phyloP scores from a whole-genome alignment of 2,329 filamentous ascomycete species.

The Scytalidium lignicola region DNA sequence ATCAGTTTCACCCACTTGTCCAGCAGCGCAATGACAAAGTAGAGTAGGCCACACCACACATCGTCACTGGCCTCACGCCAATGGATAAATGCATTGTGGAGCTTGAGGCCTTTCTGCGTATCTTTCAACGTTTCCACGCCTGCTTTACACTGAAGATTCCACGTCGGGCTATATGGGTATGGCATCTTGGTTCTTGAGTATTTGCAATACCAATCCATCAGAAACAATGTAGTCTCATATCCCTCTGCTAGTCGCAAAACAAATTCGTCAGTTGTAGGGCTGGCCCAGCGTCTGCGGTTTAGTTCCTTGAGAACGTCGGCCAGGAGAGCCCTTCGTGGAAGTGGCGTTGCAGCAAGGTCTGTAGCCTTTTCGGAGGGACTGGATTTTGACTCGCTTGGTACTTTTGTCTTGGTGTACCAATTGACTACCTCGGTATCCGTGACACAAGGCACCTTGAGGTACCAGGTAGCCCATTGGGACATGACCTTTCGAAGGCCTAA shows the following conservation, averaged over 20 bases:
- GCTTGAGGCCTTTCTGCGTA: slow-evolving; percentile 26
- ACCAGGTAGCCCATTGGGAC: slow-evolving; percentile 56
- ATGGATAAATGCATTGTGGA: slow-evolving; percentile 28
- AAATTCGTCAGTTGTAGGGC: slow-evolving; percentile 37
- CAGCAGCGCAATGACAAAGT: slow-evolving; percentile 28
- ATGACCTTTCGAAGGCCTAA: slow-evolving; percentile 46
- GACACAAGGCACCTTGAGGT: slow-evolving; percentile 44
- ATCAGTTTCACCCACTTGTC: slow-evolving; percentile 28
- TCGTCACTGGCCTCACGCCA: slow-evolving; percentile 27
- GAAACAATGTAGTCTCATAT: slow-evolving; percentile 32
- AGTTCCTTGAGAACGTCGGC: too few species aligned
- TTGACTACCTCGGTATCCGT: slow-evolving; percentile 40
- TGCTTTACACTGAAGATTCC: slow-evolving; percentile 28
- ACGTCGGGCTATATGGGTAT: slow-evolving; percentile 26
- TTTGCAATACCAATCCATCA: slow-evolving; percentile 27
- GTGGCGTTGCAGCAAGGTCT: slow-evolving; percentile 35
- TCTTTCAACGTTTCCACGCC: slow-evolving; percentile 25
- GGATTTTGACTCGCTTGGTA: too few species aligned
- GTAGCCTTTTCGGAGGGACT: too few species aligned
- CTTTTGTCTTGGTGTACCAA: slow-evolving; percentile 30
- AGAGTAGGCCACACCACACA: slow-evolving; percentile 43
- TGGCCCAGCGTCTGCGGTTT: too few species aligned
- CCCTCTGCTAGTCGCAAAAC: slow-evolving; percentile 45
- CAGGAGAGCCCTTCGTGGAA: too few species aligned
- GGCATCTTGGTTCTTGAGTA: slow-evolving; percentile 36